Base-by-base conservation (phyloP, 192 early-diverging fungal genomes). In the Rhizoclosmatium sp. region DNA sequence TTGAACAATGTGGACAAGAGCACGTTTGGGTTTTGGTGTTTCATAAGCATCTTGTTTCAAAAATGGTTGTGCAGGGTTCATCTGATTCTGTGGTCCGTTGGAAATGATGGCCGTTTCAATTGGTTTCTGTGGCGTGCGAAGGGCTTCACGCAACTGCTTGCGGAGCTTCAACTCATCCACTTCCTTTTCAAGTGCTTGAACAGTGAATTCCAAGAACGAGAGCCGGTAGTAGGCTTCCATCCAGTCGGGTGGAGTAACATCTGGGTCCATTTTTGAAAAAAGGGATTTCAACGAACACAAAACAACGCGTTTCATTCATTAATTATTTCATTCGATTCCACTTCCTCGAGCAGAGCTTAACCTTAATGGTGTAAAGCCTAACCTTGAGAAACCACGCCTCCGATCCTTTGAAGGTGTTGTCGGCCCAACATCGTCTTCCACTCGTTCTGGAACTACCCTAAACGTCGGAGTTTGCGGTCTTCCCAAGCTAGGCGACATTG, bases 191-290 rank as follows among this genome's bases (percentile, higher is more conserved):
- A 56, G 54, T 9, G 9, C 54, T 9, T 14, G 54, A n/a, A 56
- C 10, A 14, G 54, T 56, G 54, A 56, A 56, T 56, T 56, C 54
- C 10, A 56, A n/a, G 54, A 56, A 56, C 19, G 54, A 14, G 54
- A 56, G 54, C 10, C 54, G 54, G 54, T 56, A 56, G 54, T 56
- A 56, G 54, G 54, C 54, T 56, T 56, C 54, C 54, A 56, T 56
- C 54, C 54, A 56, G 10, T 56, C 54, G 54, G 31, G 31, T 31
- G 31, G 31, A 31, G 31, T 31, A 31, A 31, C 31, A 31, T 31
- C 31, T 31, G 31, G 31, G 31, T 31, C 31, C 31, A 31, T 31
- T 31, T 31, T 31, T 31, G 31, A 31, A 31, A 31, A 31, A 31
- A 31, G 31, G 31, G 31, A 31, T 31, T 31, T 31, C 31, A 31